phyloP scores from a whole-genome alignment of 768 basidiomycete genomes.

The Leccinum pellstonianum region DNA sequence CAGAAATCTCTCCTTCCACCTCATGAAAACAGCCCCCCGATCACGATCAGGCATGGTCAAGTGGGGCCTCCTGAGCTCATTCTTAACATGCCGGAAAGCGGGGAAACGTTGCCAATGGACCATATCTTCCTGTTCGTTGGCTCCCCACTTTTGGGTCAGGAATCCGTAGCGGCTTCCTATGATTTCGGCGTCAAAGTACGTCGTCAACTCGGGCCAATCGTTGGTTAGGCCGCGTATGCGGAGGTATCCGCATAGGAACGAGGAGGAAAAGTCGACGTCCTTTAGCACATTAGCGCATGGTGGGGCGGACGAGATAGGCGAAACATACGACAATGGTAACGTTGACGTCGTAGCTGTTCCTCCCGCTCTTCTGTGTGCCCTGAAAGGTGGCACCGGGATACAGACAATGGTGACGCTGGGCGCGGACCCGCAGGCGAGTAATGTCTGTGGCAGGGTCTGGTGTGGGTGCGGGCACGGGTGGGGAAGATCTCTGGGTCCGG shows the following conservation, averaged over 20 bases:
- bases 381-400: conserved; percentile 88
- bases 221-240: conserved; percentile 91
- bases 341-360: conserved; percentile 92
- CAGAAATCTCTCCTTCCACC: conserved; percentile 95
- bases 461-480: conserved; percentile 10
- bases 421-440: conserved; percentile 70
- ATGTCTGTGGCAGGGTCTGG: conserved; percentile 69
- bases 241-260: conserved; percentile 88
- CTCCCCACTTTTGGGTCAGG: conserved; percentile 87
- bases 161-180: conserved; percentile 91
- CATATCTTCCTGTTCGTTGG: conserved; percentile 87
- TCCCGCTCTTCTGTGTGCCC: conserved; percentile 92
- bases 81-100: conserved; percentile 78
- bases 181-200: conserved; percentile 96
- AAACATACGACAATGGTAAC: conserved; percentile 85
- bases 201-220: conserved; percentile 93
- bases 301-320: conserved; percentile 4
- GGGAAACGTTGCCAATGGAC: conserved; percentile 95
- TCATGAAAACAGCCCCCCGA: conserved; percentile 86
- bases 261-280: conserved; percentile 88
- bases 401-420: conserved; percentile 71
- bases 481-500: conserved; percentile 7
- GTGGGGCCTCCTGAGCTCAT: conserved; percentile 75
- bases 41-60: conserved; percentile 76
- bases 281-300: conserved; percentile 30